Conservation (phyloP, 169 alveolate genomes). For the Nephromyces sp. region DNA sequence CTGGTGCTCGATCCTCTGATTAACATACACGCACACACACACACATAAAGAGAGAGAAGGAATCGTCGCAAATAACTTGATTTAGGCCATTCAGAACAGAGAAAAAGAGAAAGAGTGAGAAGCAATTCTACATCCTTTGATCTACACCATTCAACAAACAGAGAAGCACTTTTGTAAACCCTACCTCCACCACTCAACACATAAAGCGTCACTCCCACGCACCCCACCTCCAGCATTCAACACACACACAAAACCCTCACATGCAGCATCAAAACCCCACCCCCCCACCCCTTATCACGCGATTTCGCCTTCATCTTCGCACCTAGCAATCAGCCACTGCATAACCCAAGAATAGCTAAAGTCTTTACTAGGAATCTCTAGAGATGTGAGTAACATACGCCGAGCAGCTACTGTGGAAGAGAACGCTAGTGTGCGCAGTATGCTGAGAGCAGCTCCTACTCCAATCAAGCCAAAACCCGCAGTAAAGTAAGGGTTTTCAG, state of each 20-base stretch:
- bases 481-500: slow-evolving; percentile 26
- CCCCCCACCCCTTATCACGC: too few species aligned
- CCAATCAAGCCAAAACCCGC: slow-evolving; percentile 33
- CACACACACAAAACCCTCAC: background rate
- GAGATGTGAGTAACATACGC: slow-evolving; percentile 25
- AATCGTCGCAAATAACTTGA: background rate
- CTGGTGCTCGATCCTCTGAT: slow-evolving; percentile 14
- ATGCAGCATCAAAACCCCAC: background rate
- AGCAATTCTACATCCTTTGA: too few species aligned
- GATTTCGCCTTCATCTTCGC: background rate
- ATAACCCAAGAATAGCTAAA: slow-evolving; percentile 51
- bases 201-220: background rate
- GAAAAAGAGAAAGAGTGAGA: background rate
- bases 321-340: slow-evolving; percentile 54
- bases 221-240: background rate
- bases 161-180: background rate
- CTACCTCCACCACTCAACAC: background rate
- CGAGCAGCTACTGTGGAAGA: slow-evolving; percentile 12
- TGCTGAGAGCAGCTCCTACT: slow-evolving; percentile 19
- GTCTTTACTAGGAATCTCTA: slow-evolving; percentile 54
- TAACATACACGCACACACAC: background rate
- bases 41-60: background rate
- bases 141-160: background rate
- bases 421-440: slow-evolving; percentile 12
- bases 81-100: background rate